Percentiles rank a stretch among this genome's conserved stretches.
phyloP scores from a whole-genome alignment of 345 rosid species.

The Euphorbia lathyris region DNA sequence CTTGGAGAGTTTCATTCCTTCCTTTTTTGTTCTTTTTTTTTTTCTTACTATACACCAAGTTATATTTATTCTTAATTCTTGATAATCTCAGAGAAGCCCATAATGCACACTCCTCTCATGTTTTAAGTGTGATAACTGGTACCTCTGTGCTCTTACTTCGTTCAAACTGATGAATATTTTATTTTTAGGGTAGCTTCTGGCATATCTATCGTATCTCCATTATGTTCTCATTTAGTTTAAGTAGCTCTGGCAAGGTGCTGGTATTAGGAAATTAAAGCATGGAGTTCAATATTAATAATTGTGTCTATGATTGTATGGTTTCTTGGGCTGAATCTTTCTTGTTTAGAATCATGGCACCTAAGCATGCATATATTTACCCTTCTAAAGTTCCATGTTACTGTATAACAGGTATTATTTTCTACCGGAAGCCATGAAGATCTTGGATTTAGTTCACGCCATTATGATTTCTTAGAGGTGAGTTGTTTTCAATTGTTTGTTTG shows the following conservation, averaged over 20 bases:
- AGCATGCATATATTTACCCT: background rate
- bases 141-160: background rate
- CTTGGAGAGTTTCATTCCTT: too few relatives aligned
- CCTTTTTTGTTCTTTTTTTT: background rate
- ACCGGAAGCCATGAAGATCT: conserved; percentile 41
- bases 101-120: background rate
- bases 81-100: background rate
- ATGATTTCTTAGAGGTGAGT: conserved; percentile 77
- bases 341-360: background rate
- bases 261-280: background rate
- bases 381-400: background rate
- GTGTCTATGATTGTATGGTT: background rate
- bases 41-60: background rate
- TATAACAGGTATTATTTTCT: conserved; percentile 50
- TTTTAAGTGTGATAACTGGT: background rate
- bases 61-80: background rate
- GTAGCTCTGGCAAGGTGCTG: background rate
- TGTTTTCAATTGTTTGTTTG: background rate
- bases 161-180: too few relatives aligned
- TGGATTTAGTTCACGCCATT: conserved; percentile 39
- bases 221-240: background rate
- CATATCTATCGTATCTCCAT: too few relatives aligned
- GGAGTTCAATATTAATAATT: background rate
- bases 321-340: background rate
- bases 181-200: too few relatives aligned